phyloP scores from a whole-genome alignment of 306 rosid species.

The Quercus robur region DNA sequence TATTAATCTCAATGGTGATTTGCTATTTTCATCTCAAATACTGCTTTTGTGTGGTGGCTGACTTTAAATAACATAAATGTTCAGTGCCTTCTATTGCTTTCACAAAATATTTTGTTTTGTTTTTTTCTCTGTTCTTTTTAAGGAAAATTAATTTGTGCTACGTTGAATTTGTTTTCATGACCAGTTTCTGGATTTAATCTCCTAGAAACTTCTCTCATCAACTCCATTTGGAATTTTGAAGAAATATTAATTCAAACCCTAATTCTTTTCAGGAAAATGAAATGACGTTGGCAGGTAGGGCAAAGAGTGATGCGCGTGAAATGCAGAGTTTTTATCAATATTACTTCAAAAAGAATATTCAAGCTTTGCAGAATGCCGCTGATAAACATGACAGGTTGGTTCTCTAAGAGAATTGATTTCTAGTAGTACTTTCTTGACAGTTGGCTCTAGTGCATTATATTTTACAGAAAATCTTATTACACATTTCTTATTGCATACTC shows the following conservation, averaged over 20 bases:
- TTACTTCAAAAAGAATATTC: slow-evolving; percentile 73
- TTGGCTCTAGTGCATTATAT: slow-evolving; percentile 6
- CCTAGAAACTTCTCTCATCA: neutral
- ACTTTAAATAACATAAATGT: neutral
- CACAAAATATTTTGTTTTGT: neutral
- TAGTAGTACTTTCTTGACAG: slow-evolving; percentile 20
- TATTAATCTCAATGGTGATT: neutral
- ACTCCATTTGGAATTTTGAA: slow-evolving; percentile 1
- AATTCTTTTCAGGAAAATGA: slow-evolving; percentile 65
- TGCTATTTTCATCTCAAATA: neutral
- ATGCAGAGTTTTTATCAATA: slow-evolving; percentile 85
- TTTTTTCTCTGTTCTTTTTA: neutral
- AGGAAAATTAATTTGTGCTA: neutral
- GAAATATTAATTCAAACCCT: neutral
- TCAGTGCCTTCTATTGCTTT: neutral
- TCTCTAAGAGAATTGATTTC: slow-evolving; percentile 3
- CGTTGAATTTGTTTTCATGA: neutral
- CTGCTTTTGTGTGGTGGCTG: neutral
- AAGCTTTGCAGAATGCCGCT: slow-evolving; percentile 69
- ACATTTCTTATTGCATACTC: no score
- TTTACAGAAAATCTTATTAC: no score
- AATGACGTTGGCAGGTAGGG: slow-evolving; percentile 67
- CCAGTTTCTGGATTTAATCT: neutral
- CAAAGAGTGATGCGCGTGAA: slow-evolving; percentile 94
- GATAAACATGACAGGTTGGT: slow-evolving; percentile 86